Evolutionary conservation across 805 yeast species (phyloP).

Genomic region (Candida hungchunana): DNA sequence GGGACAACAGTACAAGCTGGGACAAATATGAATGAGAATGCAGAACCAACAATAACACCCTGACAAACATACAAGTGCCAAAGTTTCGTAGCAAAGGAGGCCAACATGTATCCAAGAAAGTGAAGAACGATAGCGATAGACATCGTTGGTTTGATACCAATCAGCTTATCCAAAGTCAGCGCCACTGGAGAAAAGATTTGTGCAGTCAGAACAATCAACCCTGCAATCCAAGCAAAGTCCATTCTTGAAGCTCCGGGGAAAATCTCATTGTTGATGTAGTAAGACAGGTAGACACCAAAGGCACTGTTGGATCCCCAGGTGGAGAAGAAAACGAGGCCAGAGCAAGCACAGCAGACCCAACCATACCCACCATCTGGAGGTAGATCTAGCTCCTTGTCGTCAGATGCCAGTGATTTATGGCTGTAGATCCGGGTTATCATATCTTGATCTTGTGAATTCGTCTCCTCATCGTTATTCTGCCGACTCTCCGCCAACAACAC

Average conservation of each 20-base stretch:
- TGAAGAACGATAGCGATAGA: slow-evolving; percentile 46
- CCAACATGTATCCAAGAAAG: slow-evolving; percentile 53
- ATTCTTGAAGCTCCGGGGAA: slow-evolving; percentile 52
- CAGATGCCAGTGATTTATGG: background rate
- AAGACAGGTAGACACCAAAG: slow-evolving; percentile 59
- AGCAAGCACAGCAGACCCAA: slow-evolving; percentile 23
- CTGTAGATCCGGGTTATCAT: slow-evolving; percentile 1
- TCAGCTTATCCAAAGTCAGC: slow-evolving; percentile 7
- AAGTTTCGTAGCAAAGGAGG: slow-evolving; percentile 50
- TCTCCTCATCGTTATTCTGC: background rate
- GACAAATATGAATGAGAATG: slow-evolving; percentile 49
- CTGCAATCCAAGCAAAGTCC: slow-evolving; percentile 66
- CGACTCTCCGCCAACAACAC: background rate
- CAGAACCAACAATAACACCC: slow-evolving; percentile 56
- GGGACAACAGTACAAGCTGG: slow-evolving; percentile 60
- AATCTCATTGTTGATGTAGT: slow-evolving; percentile 44
- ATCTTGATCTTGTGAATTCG: background rate
- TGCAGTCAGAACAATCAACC: slow-evolving; percentile 55
- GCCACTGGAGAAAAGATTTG: slow-evolving; percentile 57
- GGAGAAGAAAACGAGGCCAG: slow-evolving; percentile 22
- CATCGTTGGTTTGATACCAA: slow-evolving; percentile 43
- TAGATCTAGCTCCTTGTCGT: slow-evolving; percentile 4
- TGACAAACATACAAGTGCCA: slow-evolving; percentile 71
- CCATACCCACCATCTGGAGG: slow-evolving; percentile 58
- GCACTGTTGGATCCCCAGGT: slow-evolving; percentile 29